Evolutionary conservation across 2,329 filamentous ascomycete genomes (phyloP), one percentile per base, ranked within the genome.

Genomic region (Aspergillus viridinutans): DNA sequence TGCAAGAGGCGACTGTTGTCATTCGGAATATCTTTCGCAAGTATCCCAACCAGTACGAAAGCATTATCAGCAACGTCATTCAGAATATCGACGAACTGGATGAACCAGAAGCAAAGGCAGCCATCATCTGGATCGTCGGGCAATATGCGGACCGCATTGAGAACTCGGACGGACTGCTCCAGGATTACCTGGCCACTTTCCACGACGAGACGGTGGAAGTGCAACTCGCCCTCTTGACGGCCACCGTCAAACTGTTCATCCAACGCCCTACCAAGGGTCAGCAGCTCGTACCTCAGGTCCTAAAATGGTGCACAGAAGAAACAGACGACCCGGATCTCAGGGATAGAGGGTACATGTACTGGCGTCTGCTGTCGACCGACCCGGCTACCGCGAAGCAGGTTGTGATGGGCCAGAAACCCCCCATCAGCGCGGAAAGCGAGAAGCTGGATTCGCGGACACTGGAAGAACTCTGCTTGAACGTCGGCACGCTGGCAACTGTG

Each of bases 11-110:
- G 17, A 99, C 94, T 0, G 94, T 99, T 4, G 94, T 99, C 26
- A 99, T 99, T 70, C 89, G 92, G 64, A 99, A 99, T 74, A 99
- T 99, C 69, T 99, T 99, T 83, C 88, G 94, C 65, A 97, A 97
- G 77, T 99, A 99, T 69, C 94, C 94, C 8, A 97, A 99, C 72
- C 91, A 97, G 72, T 99, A 99, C 75, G 94, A 99, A 75, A 93
- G 90, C 59, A 97, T 99, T 73, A 99, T 99, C 69, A 88, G 90
- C 52, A 95, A 92, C 1, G 82, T 99, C 0, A 97, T 95, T 76
- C 92, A 97, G 72, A 93, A 99, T 67, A 85, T 99, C 25, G 94
- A 99, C 75, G 96, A 92, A 3, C 80, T 99, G 50, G 94, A 99
- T 72, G 94, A 99, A 73, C 93, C 94, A 2, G 94, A 99, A 75